Evolutionary conservation across 306 rosid species (phyloP).

Genomic region (Vigna radiata): DNA sequence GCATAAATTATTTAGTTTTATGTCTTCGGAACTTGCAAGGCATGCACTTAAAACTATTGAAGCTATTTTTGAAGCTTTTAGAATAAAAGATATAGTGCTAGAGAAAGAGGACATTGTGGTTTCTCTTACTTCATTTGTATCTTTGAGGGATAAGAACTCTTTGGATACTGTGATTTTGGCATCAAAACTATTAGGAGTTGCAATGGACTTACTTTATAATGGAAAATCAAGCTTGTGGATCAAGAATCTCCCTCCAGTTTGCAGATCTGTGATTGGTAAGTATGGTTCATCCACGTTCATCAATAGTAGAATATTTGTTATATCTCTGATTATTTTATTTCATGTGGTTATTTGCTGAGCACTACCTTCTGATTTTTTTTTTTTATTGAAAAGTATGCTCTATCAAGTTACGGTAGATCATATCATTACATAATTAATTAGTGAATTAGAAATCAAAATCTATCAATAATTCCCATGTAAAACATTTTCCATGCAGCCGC

Average conservation of each 20-base stretch:
- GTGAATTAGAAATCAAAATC: conserved; percentile 27
- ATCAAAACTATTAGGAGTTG: conserved; percentile 60
- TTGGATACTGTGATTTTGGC: conserved; percentile 71
- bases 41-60: conserved; percentile 68
- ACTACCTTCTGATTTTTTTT: neutral
- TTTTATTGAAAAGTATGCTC: neutral
- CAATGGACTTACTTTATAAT: conserved; percentile 60
- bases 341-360: conserved; percentile 3
- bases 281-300: conserved; percentile 40
- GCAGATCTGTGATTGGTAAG: conserved; percentile 76
- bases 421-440: conserved; percentile 7
- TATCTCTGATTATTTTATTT: conserved; percentile 12
- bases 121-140: conserved; percentile 71
- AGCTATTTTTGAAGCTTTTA: conserved; percentile 65
- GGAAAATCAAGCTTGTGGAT: conserved; percentile 61
- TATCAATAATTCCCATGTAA: neutral
- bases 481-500: conserved; percentile 7
- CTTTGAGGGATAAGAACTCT: conserved; percentile 74
- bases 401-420: neutral
- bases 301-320: conserved; percentile 12
- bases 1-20: conserved; percentile 57
- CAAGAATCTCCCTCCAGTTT: conserved; percentile 72
- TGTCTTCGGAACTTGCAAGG: conserved; percentile 64
- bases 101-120: conserved; percentile 58
- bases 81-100: conserved; percentile 50